phyloP scores from a whole-genome alignment of 2,329 filamentous ascomycete genomes.

The Amesomyces nigricolor region DNA sequence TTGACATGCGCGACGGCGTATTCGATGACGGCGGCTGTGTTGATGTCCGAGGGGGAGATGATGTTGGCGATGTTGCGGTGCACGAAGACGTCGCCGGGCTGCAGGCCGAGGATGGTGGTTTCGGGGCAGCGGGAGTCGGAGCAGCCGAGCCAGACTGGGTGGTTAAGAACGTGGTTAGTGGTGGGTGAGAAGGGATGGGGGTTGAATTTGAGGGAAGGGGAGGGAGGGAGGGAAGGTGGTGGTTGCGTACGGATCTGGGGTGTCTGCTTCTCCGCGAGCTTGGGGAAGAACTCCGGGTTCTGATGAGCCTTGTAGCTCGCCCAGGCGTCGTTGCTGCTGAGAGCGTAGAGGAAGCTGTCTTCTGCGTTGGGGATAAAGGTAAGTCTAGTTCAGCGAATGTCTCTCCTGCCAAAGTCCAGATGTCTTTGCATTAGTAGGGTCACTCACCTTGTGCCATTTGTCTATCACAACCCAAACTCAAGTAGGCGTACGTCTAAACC shows the following conservation, averaged over 20 bases:
- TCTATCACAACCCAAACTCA: background rate
- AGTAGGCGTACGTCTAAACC: too few relatives aligned
- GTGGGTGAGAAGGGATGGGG: too few relatives aligned
- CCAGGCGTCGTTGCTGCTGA: constrained; percentile 67
- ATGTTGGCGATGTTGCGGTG: constrained; percentile 91
- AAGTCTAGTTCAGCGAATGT: too few relatives aligned
- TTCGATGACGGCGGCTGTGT: constrained; percentile 68
- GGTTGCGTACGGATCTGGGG: constrained; percentile 55
- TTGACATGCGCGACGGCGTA: constrained; percentile 69
- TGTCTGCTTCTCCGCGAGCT: constrained; percentile 60
- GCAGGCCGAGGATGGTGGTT: constrained; percentile 70
- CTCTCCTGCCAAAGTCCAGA: too few relatives aligned
- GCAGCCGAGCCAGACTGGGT: constrained; percentile 76
- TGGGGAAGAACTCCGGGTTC: constrained; percentile 66
- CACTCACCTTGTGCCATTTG: background rate
- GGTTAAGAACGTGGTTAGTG: too few relatives aligned
- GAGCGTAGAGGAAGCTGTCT: constrained; percentile 56
- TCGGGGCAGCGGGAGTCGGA: constrained; percentile 81
- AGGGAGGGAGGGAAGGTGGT: too few relatives aligned
- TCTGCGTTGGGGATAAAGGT: constrained; percentile 28
- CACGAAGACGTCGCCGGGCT: constrained; percentile 80
- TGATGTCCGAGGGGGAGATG: constrained; percentile 68
- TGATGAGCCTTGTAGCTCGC: constrained; percentile 57
- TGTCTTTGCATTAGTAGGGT: too few relatives aligned
- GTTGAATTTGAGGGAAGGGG: too few relatives aligned